Base-by-base conservation (phyloP, 148 eudicot genomes). In the Beta vulgaris region DNA sequence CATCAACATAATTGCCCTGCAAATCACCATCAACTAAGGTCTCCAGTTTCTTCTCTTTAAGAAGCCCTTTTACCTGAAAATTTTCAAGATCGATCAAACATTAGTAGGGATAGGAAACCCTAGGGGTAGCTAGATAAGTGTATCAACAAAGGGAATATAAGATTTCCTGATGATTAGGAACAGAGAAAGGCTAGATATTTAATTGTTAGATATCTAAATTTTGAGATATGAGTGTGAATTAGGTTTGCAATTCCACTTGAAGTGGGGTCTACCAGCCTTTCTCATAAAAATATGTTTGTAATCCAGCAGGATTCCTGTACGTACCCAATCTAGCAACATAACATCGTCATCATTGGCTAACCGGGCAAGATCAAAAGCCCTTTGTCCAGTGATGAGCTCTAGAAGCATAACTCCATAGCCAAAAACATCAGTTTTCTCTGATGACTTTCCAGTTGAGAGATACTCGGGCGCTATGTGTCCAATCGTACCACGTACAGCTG, bases 351-450 rank as follows among this genome's bases (percentile, higher is more conserved):
- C 88, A 61, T 86, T 83, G 69, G 88, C 88, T 53, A 86, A 81
- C 49, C 88, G 85, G 34, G 88, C 88, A 81, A 86, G 88, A 76
- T 86, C 88, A 71, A 83, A 83, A 34, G 88, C 88, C 66, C 88
- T 76, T 74, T 86, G 88, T 25, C 88, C 88, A 8, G 88, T 86
- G 39, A 86, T 86, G 68, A 86, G 84, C 82, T 86, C 88, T 68
- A 86, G 79, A 66, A 86, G 86, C 86, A 83, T 83, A 55, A 85
- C 86, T 25, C 88, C 88, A 25, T 83, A 85, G 29, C 88, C 88
- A 70, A 83, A 85, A 76, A 83, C 86, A 81, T 85, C 88, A 57
- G 88, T 85, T 64, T 85, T 85, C 44, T 85, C 88, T 29, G 86
- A 83, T 13, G 86, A 85, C 44, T 85, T 85, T 78, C 88, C 86